Evolutionary conservation across 2,329 filamentous ascomycete genomes (phyloP).

Genomic region (Colletotrichum acutatum): DNA sequence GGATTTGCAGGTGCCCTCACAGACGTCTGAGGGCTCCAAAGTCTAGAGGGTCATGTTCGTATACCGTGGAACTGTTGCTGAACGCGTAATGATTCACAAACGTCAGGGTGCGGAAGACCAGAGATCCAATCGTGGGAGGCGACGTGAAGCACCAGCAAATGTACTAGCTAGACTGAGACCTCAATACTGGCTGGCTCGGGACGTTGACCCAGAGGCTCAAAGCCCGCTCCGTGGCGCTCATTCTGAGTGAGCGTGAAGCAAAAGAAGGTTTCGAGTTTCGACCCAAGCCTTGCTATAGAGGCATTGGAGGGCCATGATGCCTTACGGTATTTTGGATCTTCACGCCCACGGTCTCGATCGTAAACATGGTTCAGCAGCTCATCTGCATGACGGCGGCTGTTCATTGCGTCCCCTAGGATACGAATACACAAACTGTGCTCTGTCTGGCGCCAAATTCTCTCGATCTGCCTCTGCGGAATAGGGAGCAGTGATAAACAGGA

Average conservation of each 20-base stretch:
- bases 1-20: not conserved
- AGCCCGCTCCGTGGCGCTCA: not conserved
- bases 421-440: not conserved
- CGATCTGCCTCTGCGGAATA: not conserved
- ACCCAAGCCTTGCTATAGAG: not conserved
- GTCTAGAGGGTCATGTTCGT: not conserved
- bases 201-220: not conserved
- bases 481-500: not conserved
- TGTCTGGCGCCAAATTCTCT: not conserved
- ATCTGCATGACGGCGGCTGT: not conserved
- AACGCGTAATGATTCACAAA: constrained; percentile 5
- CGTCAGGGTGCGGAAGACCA: not conserved
- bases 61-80: not conserved
- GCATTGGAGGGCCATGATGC: not conserved
- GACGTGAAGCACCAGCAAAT: not conserved
- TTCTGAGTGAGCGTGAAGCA: not conserved
- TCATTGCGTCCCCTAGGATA: not conserved
- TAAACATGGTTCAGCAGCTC: not conserved
- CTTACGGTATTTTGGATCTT: not conserved
- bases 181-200: not conserved
- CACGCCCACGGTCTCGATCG: not conserved
- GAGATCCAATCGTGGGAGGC: not conserved
- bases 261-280: not conserved
- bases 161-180: not conserved
- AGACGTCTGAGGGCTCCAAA: not conserved